These are phyloP conservation scores for Paulownia fortunei DNA, from an alignment of 257 asterid species.

Conservation along the genomic window DNA sequence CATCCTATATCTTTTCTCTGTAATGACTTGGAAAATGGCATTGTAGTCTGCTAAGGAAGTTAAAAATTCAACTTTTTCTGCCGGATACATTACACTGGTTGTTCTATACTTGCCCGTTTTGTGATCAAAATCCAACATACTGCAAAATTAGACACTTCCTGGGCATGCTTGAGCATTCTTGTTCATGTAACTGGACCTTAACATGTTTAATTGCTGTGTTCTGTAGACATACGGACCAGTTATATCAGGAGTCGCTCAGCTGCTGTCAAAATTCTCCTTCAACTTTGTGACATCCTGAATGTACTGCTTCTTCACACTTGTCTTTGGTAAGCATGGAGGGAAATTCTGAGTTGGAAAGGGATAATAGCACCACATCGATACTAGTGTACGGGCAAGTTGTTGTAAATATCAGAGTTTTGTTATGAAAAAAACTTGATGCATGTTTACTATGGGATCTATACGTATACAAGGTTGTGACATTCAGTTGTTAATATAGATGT, in stretches of 20 bases:
- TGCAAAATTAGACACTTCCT: no score
- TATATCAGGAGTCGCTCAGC: constrained; percentile 59
- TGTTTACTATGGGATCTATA: neutral
- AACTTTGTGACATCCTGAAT: constrained; percentile 35
- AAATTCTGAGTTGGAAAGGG: neutral
- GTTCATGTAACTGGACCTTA: neutral
- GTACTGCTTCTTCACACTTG: no score
- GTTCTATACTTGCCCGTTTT: no score
- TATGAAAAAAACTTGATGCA: neutral
- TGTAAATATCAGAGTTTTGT: neutral
- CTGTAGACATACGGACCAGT: constrained; percentile 56
- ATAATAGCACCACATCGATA: neutral
- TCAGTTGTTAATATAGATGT: neutral
- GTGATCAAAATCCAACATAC: no score
- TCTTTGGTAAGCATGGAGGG: no score
- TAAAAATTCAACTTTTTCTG: no score
- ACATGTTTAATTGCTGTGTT: constrained; percentile 3
- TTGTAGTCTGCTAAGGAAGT: neutral
- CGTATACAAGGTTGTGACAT: neutral
- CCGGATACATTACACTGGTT: no score
- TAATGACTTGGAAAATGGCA: neutral
- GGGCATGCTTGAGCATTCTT: no score
- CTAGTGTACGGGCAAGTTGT: neutral
- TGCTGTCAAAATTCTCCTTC: constrained; percentile 62
- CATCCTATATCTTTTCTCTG: no score